phyloP scores from a whole-genome alignment of 805 yeast species.

The Debaryomyces maramus region DNA sequence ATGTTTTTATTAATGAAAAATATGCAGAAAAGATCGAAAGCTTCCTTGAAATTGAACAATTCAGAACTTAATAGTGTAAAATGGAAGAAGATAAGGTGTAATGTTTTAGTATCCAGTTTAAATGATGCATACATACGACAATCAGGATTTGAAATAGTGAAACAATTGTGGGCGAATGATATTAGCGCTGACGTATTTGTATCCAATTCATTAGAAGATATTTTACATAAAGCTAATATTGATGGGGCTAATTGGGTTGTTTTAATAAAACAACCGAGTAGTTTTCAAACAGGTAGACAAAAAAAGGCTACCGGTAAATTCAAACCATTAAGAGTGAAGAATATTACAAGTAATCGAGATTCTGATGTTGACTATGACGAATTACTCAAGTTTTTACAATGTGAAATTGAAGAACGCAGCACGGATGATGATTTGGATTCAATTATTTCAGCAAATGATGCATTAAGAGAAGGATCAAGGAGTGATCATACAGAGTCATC shows the following conservation, averaged over 20 bases:
- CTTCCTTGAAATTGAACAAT: constrained; percentile 1
- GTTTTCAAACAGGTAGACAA: constrained; percentile 22
- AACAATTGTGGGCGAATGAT: constrained; percentile 70
- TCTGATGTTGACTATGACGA: constrained; percentile 74
- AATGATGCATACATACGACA: constrained; percentile 56
- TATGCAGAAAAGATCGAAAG: constrained; percentile 15
- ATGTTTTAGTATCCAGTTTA: constrained; percentile 74
- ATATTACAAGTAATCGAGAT: constrained; percentile 60
- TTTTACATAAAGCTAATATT: constrained; percentile 56
- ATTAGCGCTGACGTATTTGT: constrained; percentile 67
- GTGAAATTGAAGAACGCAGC: constrained; percentile 28
- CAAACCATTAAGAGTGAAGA: constrained; percentile 75
- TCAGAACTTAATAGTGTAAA: constrained; percentile 25
- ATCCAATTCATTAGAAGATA: constrained; percentile 55
- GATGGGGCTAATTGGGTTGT: constrained; percentile 80
- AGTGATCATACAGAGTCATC: constrained; percentile 8
- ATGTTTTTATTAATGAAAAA: constrained; percentile 38
- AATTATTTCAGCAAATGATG: neutral
- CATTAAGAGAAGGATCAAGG: constrained; percentile 4
- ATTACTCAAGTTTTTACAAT: constrained; percentile 37
- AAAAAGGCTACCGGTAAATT: constrained; percentile 40
- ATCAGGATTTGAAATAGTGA: constrained; percentile 63
- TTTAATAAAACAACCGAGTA: constrained; percentile 66
- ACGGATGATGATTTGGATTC: constrained; percentile 11
- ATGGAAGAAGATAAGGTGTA: constrained; percentile 57